Base-by-base conservation (phyloP, 1,284 basidiomycete genomes). In the Sporisorium sorghi region DNA sequence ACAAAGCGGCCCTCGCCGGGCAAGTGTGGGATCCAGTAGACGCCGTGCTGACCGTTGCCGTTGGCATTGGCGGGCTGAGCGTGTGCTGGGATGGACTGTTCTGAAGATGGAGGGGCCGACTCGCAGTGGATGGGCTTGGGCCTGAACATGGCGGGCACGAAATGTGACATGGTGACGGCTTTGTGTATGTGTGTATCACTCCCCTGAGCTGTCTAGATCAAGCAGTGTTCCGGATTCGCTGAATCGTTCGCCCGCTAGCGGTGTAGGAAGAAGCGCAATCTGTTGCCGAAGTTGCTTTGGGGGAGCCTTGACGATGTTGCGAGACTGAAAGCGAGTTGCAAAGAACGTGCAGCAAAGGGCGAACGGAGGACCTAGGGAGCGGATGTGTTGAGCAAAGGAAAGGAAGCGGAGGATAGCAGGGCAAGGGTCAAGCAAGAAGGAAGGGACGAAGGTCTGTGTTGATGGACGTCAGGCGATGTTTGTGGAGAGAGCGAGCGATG, bases 1-100 rank as follows among this genome's bases (percentile, higher is more conserved):
- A 67, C 73, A 43, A 81, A 81, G 15, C 76, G 64, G 33, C 79
- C 79, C 47, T 81, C 79, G 23, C 79, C 79, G 15, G 78, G 74
- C n/a, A 81, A 56, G 57, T 80, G 79, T 15, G 78, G 77, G 43
- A 77, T 72, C 58, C 73, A 73, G 60, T 67, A 77, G 44, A 73
- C 57, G 47, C 74, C 64, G 21, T 56, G 65, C 24, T 68, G 46
- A 3, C 62, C 67, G 32, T 56, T 67, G 26, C 62, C 62, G 30
- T 61, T 58, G 39, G 58, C 62, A 24, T 61, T 58, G 39, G 58
- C 56, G 35, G 35, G 64, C 19, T 60, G 48, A 15, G 53, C 59
- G 19, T 54, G 23, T 6, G 48, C 40, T 11, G 62, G 33, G 11
- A 53, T 47, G 17, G 61, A 47, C 39, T 52, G 53, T 55, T 76